Base-by-base conservation (phyloP, 306 rosid genomes). In the Vicia faba region DNA sequence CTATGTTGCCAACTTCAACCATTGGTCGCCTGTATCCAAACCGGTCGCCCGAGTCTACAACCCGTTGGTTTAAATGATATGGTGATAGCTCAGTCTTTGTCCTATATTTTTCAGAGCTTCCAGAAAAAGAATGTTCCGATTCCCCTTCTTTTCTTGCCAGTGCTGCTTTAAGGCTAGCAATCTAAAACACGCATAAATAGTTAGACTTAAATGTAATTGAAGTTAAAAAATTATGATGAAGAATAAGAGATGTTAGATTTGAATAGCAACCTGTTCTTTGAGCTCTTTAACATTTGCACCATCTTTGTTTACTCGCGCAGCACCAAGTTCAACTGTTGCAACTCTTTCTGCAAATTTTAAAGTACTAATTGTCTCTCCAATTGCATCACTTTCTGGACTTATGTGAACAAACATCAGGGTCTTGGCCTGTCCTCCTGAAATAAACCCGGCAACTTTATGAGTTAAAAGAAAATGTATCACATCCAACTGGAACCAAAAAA, bases 321-420 rank as follows among this genome's bases (percentile, higher is more conserved):
- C 91, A 46, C 99, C 99, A 28, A 93, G 95, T 78, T 93, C 99
- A 29, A 93, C 97, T 3, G 97, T 90, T 23, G 99, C 96, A 69
- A 90, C 99, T 75, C 99, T 77, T 79, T 93, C 99, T 57, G 99
- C 99, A 83, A 93, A 93, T 80, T 93, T 93, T 58, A 93, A 85
- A 41, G 99, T 93, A 69, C 99, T 93, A 15, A 93, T 70, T 55
- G 96, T 86, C 78, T 93, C 99, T 76, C 95, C 87, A 68, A 78
- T n/a, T 29, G 96, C 88, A 71, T 90, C 97, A 71, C 82, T 74
- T 80, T 90, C 99, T 1, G 97, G 99, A 71, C 97, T 88, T 64
- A 93, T 82, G 85, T 93, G 99, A 81, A 93, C 96, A 79, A 93
- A 93, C 99, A 93, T 90, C 36, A 93, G 82, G 10, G 97, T 93